Evolutionary conservation across 2,329 filamentous ascomycete species (phyloP).

Genomic region (Curvularia sp.): DNA sequence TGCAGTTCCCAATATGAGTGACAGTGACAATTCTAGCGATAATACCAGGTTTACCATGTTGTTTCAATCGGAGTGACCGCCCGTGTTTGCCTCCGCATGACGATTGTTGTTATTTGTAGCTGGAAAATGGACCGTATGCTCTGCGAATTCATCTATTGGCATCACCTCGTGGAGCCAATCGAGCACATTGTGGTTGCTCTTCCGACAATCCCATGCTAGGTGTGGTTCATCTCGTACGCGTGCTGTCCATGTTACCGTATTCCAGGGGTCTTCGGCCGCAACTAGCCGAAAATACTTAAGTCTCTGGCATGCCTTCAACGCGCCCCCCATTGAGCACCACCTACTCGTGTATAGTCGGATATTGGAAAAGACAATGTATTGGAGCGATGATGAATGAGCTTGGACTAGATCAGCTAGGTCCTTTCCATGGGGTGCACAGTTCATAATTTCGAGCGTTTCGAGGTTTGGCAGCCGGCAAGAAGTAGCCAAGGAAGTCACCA

Average conservation of each 20-base stretch:
- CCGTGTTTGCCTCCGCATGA: background rate
- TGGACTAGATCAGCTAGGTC: slow-evolving; percentile 26
- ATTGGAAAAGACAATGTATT: slow-evolving; percentile 20
- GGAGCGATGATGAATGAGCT: slow-evolving; percentile 25
- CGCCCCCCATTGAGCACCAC: slow-evolving; percentile 23
- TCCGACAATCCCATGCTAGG: slow-evolving; percentile 11
- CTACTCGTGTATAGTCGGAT: slow-evolving; percentile 22
- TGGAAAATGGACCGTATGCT: background rate
- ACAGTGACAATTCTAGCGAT: too few species aligned
- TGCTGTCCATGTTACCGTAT: background rate
- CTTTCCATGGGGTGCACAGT: slow-evolving; percentile 23
- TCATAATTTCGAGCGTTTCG: slow-evolving; percentile 24
- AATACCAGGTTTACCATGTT: background rate
- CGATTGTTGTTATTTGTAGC: background rate
- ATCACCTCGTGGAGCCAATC: background rate
- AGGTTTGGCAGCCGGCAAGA: slow-evolving; percentile 21
- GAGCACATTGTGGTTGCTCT: background rate
- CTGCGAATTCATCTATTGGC: background rate
- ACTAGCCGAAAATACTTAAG: slow-evolving; percentile 18
- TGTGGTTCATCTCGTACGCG: slow-evolving; percentile 9
- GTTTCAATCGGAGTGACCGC: background rate
- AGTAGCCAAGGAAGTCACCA: slow-evolving; percentile 26
- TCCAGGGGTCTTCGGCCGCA: slow-evolving; percentile 10
- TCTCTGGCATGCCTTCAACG: slow-evolving; percentile 13
- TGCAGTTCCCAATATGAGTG: background rate